Conservation (phyloP, 1,284 basidiomycete species). For the Cystobasidium pallidum region DNA sequence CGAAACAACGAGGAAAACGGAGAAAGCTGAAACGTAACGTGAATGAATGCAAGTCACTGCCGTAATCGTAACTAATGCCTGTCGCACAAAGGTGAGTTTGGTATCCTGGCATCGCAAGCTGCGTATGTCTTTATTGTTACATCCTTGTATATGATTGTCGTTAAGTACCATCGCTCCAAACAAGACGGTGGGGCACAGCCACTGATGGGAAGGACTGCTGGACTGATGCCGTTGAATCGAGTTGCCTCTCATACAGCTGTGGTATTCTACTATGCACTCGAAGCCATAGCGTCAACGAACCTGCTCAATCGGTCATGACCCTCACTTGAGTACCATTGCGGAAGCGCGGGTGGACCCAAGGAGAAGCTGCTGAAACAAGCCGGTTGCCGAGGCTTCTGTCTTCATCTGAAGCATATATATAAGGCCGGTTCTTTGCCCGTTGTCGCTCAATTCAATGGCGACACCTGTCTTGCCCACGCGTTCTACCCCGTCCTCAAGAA, state of each 20-base stretch:
- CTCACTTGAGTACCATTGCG: slow-evolving; percentile 23
- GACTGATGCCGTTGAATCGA: neutral
- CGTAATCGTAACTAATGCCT: too few relatives aligned
- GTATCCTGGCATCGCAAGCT: too few relatives aligned
- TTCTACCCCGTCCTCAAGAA: slow-evolving; percentile 93
- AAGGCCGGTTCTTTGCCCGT: slow-evolving; percentile 87
- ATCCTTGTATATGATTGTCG: neutral
- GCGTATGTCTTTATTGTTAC: too few relatives aligned
- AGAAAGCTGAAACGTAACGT: neutral
- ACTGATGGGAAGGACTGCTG: neutral
- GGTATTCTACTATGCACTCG: too few relatives aligned
- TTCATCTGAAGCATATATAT: slow-evolving; percentile 84
- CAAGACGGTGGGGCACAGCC: neutral
- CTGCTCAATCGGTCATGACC: too few relatives aligned
- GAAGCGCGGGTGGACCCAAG: slow-evolving; percentile 75
- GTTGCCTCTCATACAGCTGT: too few relatives aligned
- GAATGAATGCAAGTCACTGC: neutral
- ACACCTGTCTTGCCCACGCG: slow-evolving; percentile 96
- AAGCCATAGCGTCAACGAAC: too few relatives aligned
- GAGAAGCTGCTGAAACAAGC: slow-evolving; percentile 82
- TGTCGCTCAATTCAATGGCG: slow-evolving; percentile 91
- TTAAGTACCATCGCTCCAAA: neutral
- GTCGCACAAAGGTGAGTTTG: too few relatives aligned
- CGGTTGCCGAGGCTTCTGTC: slow-evolving; percentile 82
- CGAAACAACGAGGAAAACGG: neutral